Evolutionary conservation across 257 asterid species (phyloP).

Genomic region (Anisodus acutangulus): DNA sequence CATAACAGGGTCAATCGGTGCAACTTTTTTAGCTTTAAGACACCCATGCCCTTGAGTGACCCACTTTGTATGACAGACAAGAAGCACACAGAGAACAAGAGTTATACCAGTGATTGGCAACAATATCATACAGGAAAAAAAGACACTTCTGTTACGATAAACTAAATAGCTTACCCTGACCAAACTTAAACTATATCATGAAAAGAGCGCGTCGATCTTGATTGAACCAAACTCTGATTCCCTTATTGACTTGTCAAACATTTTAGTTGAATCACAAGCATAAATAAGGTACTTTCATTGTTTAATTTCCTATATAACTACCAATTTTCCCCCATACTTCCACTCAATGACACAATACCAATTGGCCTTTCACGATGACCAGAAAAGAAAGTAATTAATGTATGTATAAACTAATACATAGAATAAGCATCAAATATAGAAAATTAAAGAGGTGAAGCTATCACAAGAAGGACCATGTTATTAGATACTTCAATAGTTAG

Average conservation of each 20-base stretch:
- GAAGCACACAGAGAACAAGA: too few relatives aligned
- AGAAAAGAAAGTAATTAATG: neutral
- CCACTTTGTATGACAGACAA: too few relatives aligned
- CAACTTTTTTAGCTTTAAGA: too few relatives aligned
- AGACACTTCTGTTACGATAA: neutral
- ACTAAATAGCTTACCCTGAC: neutral
- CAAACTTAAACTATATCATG: constrained; percentile 5
- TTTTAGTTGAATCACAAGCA: constrained; percentile 12
- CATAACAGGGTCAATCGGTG: neutral
- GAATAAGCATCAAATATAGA: neutral
- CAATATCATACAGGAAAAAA: neutral
- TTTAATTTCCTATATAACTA: constrained; percentile 3
- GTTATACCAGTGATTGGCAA: neutral
- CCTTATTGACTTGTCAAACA: neutral
- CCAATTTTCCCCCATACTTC: neutral
- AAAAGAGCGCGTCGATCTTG: neutral
- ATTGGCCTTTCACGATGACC: neutral
- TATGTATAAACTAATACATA: neutral
- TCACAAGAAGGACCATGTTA: neutral
- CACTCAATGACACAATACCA: neutral
- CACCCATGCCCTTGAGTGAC: too few relatives aligned
- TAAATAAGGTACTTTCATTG: constrained; percentile 1
- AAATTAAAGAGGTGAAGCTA: neutral
- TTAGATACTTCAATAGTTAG: constrained; percentile 18
- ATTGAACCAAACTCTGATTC: neutral